These are phyloP conservation scores for Galerina marginata DNA, from an alignment of 768 basidiomycete species.

Conservation along the genomic window DNA sequence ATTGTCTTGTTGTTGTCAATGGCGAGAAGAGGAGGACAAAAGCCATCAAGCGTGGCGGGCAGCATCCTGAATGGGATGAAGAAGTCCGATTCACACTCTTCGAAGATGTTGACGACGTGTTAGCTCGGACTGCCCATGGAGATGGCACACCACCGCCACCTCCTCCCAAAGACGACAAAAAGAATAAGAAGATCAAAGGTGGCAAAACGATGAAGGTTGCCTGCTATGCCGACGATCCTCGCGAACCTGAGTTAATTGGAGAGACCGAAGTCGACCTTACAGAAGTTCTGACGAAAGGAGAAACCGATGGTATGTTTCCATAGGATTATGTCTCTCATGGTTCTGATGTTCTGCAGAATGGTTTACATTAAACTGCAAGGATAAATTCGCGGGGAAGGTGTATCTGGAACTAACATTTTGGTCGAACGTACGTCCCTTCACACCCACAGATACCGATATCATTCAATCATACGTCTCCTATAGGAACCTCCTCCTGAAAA, in stretches of 20 bases:
- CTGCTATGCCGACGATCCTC: constrained; percentile 93
- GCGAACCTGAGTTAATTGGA: constrained; percentile 96
- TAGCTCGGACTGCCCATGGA: constrained; percentile 44
- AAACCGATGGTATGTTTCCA: constrained; percentile 84
- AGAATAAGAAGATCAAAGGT: constrained; percentile 62
- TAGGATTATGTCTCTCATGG: neutral
- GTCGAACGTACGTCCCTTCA: constrained; percentile 72
- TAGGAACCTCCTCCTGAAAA: constrained; percentile 85
- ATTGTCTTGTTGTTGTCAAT: constrained; percentile 80
- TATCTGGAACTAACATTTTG: constrained; percentile 97
- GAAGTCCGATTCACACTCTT: constrained; percentile 91
- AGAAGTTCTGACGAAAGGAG: constrained; percentile 91
- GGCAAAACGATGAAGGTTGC: constrained; percentile 78
- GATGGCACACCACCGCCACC: constrained; percentile 65
- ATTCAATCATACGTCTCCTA: constrained; percentile 6
- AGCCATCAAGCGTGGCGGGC: constrained; percentile 95
- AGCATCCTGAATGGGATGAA: constrained; percentile 99
- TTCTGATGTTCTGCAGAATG: constrained; percentile 65
- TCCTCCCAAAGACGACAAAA: constrained; percentile 66
- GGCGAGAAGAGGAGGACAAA: constrained; percentile 88
- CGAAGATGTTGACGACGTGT: constrained; percentile 72
- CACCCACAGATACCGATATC: constrained; percentile 6
- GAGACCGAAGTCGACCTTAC: constrained; percentile 88
- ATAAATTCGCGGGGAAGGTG: constrained; percentile 93
- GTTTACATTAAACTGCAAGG: constrained; percentile 90